Percentiles rank a stretch among this genome's conserved stretches.
phyloP scores from a whole-genome alignment of 2,329 filamentous ascomycete genomes.

The Macrophomina pseudophaseolina region DNA sequence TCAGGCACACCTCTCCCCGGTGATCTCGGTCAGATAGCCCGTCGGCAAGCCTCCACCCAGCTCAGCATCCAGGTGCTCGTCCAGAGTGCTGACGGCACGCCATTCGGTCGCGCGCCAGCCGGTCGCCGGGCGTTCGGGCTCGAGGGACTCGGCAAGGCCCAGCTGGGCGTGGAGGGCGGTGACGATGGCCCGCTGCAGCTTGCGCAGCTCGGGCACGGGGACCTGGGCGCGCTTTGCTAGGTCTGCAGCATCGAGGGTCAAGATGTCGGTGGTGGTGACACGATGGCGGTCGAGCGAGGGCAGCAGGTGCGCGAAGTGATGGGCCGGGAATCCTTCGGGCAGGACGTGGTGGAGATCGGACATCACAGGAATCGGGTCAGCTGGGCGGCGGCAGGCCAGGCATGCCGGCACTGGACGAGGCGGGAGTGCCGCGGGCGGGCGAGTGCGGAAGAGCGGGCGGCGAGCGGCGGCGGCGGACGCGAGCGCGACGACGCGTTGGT shows the following conservation, averaged over 20 bases:
- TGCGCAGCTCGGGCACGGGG: slow-evolving; percentile 78
- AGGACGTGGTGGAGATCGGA: slow-evolving; percentile 84
- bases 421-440: slow-evolving; percentile 2
- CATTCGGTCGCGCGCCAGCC: slow-evolving; percentile 45
- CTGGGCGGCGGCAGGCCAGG: background rate
- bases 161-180: slow-evolving; percentile 70
- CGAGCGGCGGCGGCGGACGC: background rate
- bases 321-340: slow-evolving; percentile 72
- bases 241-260: slow-evolving; percentile 81
- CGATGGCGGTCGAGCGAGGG: slow-evolving; percentile 78
- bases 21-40: slow-evolving; percentile 84
- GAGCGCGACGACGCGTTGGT: too few relatives aligned
- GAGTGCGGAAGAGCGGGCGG: background rate
- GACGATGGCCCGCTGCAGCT: slow-evolving; percentile 71
- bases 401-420: slow-evolving; percentile 14
- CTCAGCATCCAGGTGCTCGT: slow-evolving; percentile 70
- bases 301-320: slow-evolving; percentile 74
- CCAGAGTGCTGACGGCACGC: slow-evolving; percentile 78
- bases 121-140: slow-evolving; percentile 35
- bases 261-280: slow-evolving; percentile 80
- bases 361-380: slow-evolving; percentile 57
- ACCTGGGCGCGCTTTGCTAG: slow-evolving; percentile 85
- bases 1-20: slow-evolving; percentile 76
- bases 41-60: slow-evolving; percentile 81
- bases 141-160: slow-evolving; percentile 41